A percentile compares a stretch with the other conserved stretches of the same genome.
phyloP scores from a whole-genome alignment of 2,329 filamentous ascomycete species.

The Claviceps citrina region DNA sequence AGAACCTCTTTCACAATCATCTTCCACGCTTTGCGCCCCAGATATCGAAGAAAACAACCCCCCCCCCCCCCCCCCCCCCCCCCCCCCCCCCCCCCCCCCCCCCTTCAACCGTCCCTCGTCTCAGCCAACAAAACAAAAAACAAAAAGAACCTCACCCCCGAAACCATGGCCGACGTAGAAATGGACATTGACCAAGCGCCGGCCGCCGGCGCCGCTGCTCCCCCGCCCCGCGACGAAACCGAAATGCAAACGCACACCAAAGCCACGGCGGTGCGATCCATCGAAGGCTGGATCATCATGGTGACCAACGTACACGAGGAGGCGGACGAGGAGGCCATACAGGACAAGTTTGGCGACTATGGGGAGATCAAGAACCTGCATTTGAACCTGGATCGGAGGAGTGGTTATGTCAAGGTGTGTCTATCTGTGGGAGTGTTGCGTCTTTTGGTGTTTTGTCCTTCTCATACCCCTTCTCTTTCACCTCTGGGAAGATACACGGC shows the following conservation, averaged over 20 bases:
- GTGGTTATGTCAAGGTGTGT: constrained; percentile 69
- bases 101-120: no score
- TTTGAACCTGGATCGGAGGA: constrained; percentile 66
- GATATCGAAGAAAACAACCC: not conserved
- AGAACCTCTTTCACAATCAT: not conserved
- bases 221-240: constrained; percentile 34
- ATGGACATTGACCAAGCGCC: constrained; percentile 41
- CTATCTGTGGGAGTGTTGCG: no score
- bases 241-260: constrained; percentile 59
- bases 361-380: constrained; percentile 81
- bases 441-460: no score
- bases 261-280: constrained; percentile 69
- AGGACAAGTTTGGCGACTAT: constrained; percentile 69
- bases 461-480: no score
- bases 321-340: constrained; percentile 67
- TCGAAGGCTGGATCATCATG: constrained; percentile 80
- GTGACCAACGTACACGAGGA: constrained; percentile 82
- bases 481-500: no score
- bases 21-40: no score
- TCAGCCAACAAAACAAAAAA: no score
- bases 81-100: no score
- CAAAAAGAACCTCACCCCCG: not conserved
- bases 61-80: not conserved
- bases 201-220: no score
- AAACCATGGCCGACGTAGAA: constrained; percentile 35